These are phyloP conservation scores for Trametes sp. DNA, from an alignment of 1,284 basidiomycete genomes.

Conservation along the genomic window DNA sequence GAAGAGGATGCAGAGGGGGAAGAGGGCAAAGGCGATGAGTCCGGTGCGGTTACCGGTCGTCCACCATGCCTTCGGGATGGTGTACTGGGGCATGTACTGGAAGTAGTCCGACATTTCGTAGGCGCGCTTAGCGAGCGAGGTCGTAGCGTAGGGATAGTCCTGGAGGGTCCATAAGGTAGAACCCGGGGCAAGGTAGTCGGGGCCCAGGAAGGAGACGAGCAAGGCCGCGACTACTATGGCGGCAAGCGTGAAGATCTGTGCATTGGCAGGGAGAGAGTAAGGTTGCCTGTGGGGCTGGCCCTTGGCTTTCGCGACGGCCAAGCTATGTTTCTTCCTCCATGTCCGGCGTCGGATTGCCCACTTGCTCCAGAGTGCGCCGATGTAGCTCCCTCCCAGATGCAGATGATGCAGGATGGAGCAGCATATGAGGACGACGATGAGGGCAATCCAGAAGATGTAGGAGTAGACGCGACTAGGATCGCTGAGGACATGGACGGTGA, in stretches of 20 bases:
- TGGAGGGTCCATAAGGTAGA: slow-evolving; percentile 51
- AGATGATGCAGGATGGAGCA: slow-evolving; percentile 52
- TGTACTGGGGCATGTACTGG: slow-evolving; percentile 58
- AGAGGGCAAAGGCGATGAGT: slow-evolving; percentile 79
- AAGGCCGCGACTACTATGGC: slow-evolving; percentile 53
- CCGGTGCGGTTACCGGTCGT: slow-evolving; percentile 78
- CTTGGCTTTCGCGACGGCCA: slow-evolving; percentile 42
- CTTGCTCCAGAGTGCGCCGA: slow-evolving; percentile 59
- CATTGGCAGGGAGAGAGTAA: slow-evolving; percentile 65
- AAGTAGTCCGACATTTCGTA: slow-evolving; percentile 42
- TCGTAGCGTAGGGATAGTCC: slow-evolving; percentile 38
- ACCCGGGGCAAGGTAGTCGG: slow-evolving; percentile 76
- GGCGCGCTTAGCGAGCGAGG: slow-evolving; percentile 32
- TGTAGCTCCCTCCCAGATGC: slow-evolving; percentile 49
- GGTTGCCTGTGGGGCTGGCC: slow-evolving; percentile 53
- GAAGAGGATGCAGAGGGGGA: slow-evolving; percentile 80
- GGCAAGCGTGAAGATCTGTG: slow-evolving; percentile 58
- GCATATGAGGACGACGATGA: slow-evolving; percentile 50
- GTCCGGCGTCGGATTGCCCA: slow-evolving; percentile 64
- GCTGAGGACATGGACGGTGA: slow-evolving; percentile 61
- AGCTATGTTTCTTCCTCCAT: slow-evolving; percentile 50
- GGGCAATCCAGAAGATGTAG: slow-evolving; percentile 60
- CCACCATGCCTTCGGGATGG: slow-evolving; percentile 82
- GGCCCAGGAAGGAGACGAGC: slow-evolving; percentile 65
- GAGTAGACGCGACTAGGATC: slow-evolving; percentile 60